Conservation (phyloP, 1,284 basidiomycete species). For the Trichosporon sp. region DNA sequence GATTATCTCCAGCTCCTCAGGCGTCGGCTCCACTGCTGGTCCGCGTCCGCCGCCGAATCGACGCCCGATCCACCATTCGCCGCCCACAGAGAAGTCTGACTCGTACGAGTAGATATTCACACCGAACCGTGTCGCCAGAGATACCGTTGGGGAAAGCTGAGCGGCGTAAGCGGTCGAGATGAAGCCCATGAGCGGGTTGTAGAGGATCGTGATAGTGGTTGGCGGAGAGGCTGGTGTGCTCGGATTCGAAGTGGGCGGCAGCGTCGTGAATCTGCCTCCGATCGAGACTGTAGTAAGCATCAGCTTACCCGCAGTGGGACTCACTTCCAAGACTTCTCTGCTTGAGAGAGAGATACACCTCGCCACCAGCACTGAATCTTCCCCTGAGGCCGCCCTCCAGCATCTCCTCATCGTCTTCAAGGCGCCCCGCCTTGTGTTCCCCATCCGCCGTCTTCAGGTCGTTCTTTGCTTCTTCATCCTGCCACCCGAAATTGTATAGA, state of each 20-base stretch:
- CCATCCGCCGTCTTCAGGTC: slow-evolving; percentile 21
- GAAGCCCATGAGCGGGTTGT: slow-evolving; percentile 96
- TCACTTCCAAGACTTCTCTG: slow-evolving; percentile 86
- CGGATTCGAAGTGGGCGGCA: slow-evolving; percentile 37
- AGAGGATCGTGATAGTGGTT: slow-evolving; percentile 86
- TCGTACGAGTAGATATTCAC: slow-evolving; percentile 97
- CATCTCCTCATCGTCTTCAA: slow-evolving; percentile 77
- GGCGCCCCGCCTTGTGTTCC: slow-evolving; percentile 52
- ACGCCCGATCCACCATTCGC: slow-evolving; percentile 81
- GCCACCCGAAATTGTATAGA: slow-evolving; percentile 82
- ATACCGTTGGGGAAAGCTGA: slow-evolving; percentile 76
- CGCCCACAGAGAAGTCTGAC: slow-evolving; percentile 90
- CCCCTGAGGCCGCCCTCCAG: slow-evolving; percentile 84
- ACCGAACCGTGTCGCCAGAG: slow-evolving; percentile 84
- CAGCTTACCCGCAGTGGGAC: slow-evolving; percentile 30
- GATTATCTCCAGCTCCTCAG: slow-evolving; percentile 7
- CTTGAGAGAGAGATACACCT: slow-evolving; percentile 87
- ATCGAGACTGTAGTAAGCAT: slow-evolving; percentile 66
- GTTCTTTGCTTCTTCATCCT: slow-evolving; percentile 44
- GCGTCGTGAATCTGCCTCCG: slow-evolving; percentile 74
- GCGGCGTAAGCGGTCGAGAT: slow-evolving; percentile 87
- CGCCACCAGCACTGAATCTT: slow-evolving; percentile 83
- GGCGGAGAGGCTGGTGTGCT: slow-evolving; percentile 62
- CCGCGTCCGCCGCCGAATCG: slow-evolving; percentile 11
- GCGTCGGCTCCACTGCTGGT: slow-evolving; percentile 12